Base-by-base conservation (phyloP, 768 basidiomycete genomes). In the Panus rudis region DNA sequence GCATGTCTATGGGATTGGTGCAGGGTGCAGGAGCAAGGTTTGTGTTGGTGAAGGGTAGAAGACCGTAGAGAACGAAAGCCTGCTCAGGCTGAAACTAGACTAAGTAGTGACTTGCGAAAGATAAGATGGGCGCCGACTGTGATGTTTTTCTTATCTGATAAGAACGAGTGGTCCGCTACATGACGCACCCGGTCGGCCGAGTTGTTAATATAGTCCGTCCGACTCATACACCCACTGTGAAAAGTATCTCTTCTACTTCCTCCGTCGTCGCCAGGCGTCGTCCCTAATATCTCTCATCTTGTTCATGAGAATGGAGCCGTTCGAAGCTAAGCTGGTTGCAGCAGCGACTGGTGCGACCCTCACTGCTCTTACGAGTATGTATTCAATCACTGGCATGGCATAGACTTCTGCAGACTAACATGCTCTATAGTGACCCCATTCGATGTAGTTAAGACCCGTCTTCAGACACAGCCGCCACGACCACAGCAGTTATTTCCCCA, bases 361-460 rank as follows among this genome's bases (percentile, higher is more conserved):
- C 64, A 92, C 89, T 11, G 85, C 86, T 4, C 64, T 92, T 27
- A 89, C 89, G 6, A 92, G 89, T 87, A 57, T 28, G 79, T 65
- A 4, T 8, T 11, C 24, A 17, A 35, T 21, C 14, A 22, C n/a
- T 40, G 16, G 21, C 14, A 39, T 25, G 17, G 4, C 4, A 30
- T 19, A 11, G 11, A 26, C 8, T 12, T 35, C 21, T n/a, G n/a
- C n/a, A 10, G 16, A 30, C 28, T 10, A 30, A 25, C 46, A 52
- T 20, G 3, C 19, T 30, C 13, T 39, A 8, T 59, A 98, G 94
- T 99, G 96, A 98, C 94, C 3, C 96, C 96, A 3, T 99, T 99
- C 62, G 96, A 99, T 64, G 92, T 99, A 42, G 76, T 98, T 52
- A 98, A 98, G 63, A 98, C 94, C 11, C 80, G 96, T 22, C 69